phyloP scores from a whole-genome alignment of 2,329 filamentous ascomycete species.

The Oidium heveae region DNA sequence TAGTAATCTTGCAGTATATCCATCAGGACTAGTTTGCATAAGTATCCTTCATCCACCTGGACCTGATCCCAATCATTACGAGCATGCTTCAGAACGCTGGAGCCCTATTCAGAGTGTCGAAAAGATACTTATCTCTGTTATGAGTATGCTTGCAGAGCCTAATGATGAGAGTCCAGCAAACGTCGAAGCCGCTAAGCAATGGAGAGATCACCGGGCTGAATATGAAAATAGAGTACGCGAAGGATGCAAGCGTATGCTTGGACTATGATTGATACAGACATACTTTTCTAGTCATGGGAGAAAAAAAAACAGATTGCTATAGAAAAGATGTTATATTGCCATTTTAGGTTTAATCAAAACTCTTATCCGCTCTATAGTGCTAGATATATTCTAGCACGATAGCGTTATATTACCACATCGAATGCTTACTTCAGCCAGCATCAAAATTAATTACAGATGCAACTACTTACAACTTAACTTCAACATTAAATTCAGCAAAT shows the following conservation, averaged over 20 bases:
- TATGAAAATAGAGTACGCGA: slow-evolving; percentile 73
- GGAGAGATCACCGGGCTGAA: slow-evolving; percentile 58
- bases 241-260: slow-evolving; percentile 55
- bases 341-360: too few species aligned
- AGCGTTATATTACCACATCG: too few species aligned
- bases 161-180: slow-evolving; percentile 95
- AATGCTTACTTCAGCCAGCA: too few species aligned
- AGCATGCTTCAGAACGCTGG: slow-evolving; percentile 87
- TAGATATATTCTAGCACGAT: too few species aligned
- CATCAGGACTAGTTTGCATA: slow-evolving; percentile 81
- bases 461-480: too few species aligned
- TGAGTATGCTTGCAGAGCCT: slow-evolving; percentile 94
- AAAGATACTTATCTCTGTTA: slow-evolving; percentile 89
- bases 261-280: slow-evolving; percentile 23
- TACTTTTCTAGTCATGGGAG: too few species aligned
- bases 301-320: too few species aligned
- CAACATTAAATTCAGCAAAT: too few species aligned
- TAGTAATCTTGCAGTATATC: slow-evolving; percentile 40
- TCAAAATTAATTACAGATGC: too few species aligned
- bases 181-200: slow-evolving; percentile 88
- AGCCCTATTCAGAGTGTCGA: slow-evolving; percentile 91
- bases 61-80: slow-evolving; percentile 96
- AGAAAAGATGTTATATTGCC: too few species aligned
- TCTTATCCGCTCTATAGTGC: too few species aligned
- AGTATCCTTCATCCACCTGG: slow-evolving; percentile 93